Base-by-base conservation (phyloP, 306 rosid species). In the Abrus pulchellus region DNA sequence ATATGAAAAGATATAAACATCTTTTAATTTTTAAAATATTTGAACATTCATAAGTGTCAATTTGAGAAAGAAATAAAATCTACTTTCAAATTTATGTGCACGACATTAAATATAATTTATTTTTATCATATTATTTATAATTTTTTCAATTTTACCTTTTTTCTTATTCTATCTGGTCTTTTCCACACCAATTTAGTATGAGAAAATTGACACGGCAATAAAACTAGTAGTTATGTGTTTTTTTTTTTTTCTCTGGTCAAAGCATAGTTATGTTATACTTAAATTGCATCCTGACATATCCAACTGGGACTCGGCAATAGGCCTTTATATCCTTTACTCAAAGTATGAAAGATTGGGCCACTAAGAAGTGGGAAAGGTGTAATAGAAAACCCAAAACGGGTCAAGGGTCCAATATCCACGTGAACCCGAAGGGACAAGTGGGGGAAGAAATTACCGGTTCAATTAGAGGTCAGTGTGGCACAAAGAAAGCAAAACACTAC, bases 391-490 rank as follows among this genome's bases (percentile, higher is more conserved):
- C 38, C 2, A 55, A 47, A 57, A 36, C 14, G 45, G 52, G 32
- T 61, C 8, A 12, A 49, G 29, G 48, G 68, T 54, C 68, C 68
- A 80, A 53, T 44, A 40, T 60, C 43, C 32, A 61, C 1, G 30
- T 6, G 66, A 73, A 80, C 12, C 52, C 43, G 36, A 69, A 80
- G 20, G 32, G 68, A 52, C 12, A 56, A 80, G 62, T 10, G 43
- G n/a, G 83, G 12, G 3, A 80, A 80, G 3, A 80, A 80, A 72
- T 7, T 43, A 3, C 61, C 3, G 11, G n/a, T 53, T 12, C 67
- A 72, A 50, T 61, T 63, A 50, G 67, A 33, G 79, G 84, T 80
- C 33, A 54, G 61, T 62, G 47, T 62, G 13, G 10, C 47, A 28
- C 29, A 32, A 14, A 28, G 20, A 73, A 20, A 56, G 57, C 45